Base-by-base conservation (phyloP, 2,329 filamentous ascomycete species). In the Fusarium sacchari region DNA sequence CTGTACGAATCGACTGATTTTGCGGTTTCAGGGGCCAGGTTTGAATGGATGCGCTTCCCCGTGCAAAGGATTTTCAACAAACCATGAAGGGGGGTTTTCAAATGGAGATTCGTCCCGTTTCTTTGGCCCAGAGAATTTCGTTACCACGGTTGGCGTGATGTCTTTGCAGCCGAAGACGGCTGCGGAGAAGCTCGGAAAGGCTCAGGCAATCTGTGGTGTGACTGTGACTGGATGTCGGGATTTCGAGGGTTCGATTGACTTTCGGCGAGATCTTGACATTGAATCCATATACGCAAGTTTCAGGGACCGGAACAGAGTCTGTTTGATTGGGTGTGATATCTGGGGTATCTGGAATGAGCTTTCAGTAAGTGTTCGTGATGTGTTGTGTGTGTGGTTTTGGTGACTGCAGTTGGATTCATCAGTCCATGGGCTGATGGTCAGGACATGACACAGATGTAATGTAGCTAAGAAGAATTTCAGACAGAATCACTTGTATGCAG, bases 201-300 rank as follows among this genome's bases (percentile, higher is more conserved):
- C 60, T 72, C 72, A 62, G 43, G 64, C 71, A 57, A 65, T 60
- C 44, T 62, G 71, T 74, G 72, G 71, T 72, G 60, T 74, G 72
- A 74, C 53, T 69, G 32, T 71, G 43, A 49, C 63, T 63, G 36
- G 56, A 50, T 46, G 24, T 69, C 67, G 64, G 72, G 57, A 72
- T 40, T 60, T 72, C 59, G 60, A 74, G 71, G 67, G 26, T 57
- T 44, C 30, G 18, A 53, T 20, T 32, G 55, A 60, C 36, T 57
- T n/a, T 42, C 24, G 34, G 59, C 15, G 26, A 60, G 26, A 34
- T 32, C 24, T 50, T 59, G 37, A 50, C 58, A 50, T 30, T 58
- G 26, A 50, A 55, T 60, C 44, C 32, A 32, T 13, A 15, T 34
- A 47, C 20, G 18, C 17, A 24, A 37, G 20, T 43, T 36, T 47